Base-by-base conservation (phyloP, 2,329 filamentous ascomycete genomes). In the Beauveria pseudobassiana region DNA sequence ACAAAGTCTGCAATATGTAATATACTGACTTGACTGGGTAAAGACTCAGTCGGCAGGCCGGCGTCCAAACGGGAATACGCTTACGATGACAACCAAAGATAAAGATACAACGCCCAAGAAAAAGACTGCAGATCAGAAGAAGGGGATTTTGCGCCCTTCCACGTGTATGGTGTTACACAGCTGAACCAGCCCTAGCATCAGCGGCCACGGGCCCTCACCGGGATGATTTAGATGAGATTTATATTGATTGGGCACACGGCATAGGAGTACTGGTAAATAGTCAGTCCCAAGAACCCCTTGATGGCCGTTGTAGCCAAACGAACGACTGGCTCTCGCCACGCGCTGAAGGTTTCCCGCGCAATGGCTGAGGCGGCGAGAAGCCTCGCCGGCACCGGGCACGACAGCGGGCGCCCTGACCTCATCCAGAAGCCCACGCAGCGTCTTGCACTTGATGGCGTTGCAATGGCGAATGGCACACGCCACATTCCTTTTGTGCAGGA, bases 101-200 rank as follows among this genome's bases (percentile, higher is more conserved):
- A 3, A 52, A 20, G 22, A 30, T 49, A 3, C 3, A 3, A 42
- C 3, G 34, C 16, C n/a, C 1, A 7, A 34, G 28, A 45, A 30
- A 22, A 14, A 45, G 43, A 9, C 22, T 48, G 52, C 8, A 26
- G 52, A 45, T 43, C 38, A n/a, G 28, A 38, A 55, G 10, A 45
- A 30, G 24, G 40, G 5, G 7, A 43, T 8, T 24, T 38, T 42
- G 38, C 20, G 20, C 38, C 22, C 12, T 55, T 20, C 52, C 52
- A 55, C 52, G 52, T 55, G 52, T 55, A n/a, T 30, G 5, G 52
- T 28, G 52, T 55, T 55, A 55, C 52, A 55, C 52, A 38, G 20
- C 38, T 16, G 22, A 38, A 9, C 30, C 20, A 40, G 51, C 40
- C 24, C 38, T 43, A 38, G 24, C 40, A 45, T 55, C 38, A 43